These are phyloP conservation scores for Eimeria zaria DNA, from an alignment of 169 alveolate genomes.

Conservation along the genomic window DNA sequence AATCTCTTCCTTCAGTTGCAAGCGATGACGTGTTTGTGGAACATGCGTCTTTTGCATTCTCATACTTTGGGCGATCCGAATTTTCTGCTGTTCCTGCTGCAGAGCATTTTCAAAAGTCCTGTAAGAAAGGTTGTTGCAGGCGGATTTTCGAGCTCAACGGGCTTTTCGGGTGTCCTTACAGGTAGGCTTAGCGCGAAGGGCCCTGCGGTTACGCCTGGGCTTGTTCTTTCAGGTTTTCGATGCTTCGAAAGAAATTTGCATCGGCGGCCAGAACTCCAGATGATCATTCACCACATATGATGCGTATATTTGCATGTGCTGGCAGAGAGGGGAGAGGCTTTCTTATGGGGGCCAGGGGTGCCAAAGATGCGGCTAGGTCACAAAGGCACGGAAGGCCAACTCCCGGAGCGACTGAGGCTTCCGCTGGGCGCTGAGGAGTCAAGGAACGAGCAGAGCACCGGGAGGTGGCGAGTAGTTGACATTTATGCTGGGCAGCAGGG, in stretches of 20 bases:
- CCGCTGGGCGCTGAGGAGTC: not conserved
- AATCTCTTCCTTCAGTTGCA: not conserved
- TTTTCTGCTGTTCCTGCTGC: not conserved
- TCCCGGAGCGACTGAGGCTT: not conserved
- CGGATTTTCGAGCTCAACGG: slow-evolving; percentile 59
- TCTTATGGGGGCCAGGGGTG: slow-evolving; percentile 72
- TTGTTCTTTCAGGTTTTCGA: not conserved
- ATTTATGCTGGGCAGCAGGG: slow-evolving; percentile 59
- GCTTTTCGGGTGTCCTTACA: slow-evolving; percentile 57
- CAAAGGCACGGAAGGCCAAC: not conserved
- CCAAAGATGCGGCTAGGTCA: slow-evolving; percentile 7
- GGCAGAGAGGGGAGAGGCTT: slow-evolving; percentile 33
- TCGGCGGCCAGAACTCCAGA: not conserved
- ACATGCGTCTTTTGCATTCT: not conserved
- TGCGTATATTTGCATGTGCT: not conserved
- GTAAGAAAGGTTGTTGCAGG: slow-evolving; percentile 46
- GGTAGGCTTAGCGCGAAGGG: not conserved
- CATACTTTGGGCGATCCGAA: not conserved
- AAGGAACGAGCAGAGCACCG: not conserved
- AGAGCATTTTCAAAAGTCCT: slow-evolving; percentile 31
- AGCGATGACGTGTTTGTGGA: not conserved
- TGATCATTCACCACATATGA: not conserved
- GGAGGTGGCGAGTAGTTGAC: not conserved
- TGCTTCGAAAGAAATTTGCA: not conserved
- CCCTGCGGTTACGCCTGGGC: not conserved